Evolutionary conservation across 2,329 filamentous ascomycete genomes (phyloP), one percentile per base, ranked within the genome.

Genomic region (Dothiorella sarmentorum): DNA sequence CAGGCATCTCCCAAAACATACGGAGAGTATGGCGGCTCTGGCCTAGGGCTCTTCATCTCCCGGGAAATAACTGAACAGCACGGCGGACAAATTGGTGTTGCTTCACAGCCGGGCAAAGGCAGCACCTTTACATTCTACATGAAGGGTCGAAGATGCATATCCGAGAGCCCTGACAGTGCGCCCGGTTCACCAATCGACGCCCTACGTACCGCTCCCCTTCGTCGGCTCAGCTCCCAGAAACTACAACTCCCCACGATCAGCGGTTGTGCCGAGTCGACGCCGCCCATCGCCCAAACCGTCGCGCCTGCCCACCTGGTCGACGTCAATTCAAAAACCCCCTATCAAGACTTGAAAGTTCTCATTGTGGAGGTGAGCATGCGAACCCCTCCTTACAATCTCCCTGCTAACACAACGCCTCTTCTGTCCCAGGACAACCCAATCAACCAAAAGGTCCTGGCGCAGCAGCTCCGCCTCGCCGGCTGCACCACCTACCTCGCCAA

Each of bases 41-140:
- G 72, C 0, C 63, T 74, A 1, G 72, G 72, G 2, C 65, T 73
- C 6, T 73, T 72, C 61, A 72, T 73, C 44, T 72, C 69, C 0
- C 64, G 68, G 7, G 66, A 70, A 57, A 66, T 73, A 2, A 64
- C 45, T 18, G 70, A 71, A 56, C 64, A 72, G 2, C 70, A 73
- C 35, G 71, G 70, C 9, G 71, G 71, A 5, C 64, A 68, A 20
- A 71, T 73, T 18, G 71, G 70, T 7, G 68, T 71, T 15, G 63
- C 65, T 1, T 73, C 71, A 0, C 59, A 66, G 56, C 61, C 66
- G 4, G 67, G 66, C 7, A 57, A 63, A 4, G 71, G 71, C 15
- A 71, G 68, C 45, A 73, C 64, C 0, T 73, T 73, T 26, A 65
- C 66, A 3, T 73, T 73, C 63, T 73, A 68, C 47, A 62, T 73